Base-by-base conservation (phyloP, 495 filamentous ascomycete genomes). In the Xylaria curta region DNA sequence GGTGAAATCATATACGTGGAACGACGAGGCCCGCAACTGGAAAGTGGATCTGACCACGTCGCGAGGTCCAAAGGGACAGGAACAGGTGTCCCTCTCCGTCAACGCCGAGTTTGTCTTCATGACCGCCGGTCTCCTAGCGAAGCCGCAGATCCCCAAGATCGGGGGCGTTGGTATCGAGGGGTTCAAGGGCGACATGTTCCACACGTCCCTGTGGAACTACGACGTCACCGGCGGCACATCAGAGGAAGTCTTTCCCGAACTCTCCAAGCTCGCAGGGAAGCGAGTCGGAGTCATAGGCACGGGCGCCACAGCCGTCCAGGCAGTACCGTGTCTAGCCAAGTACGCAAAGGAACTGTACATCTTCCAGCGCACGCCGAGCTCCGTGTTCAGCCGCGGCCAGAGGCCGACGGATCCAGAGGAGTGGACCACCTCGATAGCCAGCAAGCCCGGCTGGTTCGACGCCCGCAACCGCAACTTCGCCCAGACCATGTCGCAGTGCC, bases 141-240 rank as follows among this genome's bases (percentile, higher is more conserved):
- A 75, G 40, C 85, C 87, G 2, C 85, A 89, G 36, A 70, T 86
- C 0, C 83, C 87, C 44, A 85, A 80, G 66, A 63, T 82, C 15
- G 74, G 69, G 0, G 79, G 76, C 10, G 73, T 82, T 12, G 87
- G 85, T 15, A 73, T 88, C 17, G 79, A 82, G 36, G 73, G 73
- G 2, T 89, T 84, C 72, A 61, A 81, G 33, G 87, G 87, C 12
- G 68, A 82, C 1, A 74, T 83, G 44, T 88, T 88, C 71, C 87
- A 89, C 73, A 86, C 87, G 0, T 79, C 84, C 1, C 81, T 85
- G 12, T 89, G 87, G 87, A 78, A 89, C 66, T 88, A 88, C 74
- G 71, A 71, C 1, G 71, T 79, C 68, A 89, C 88, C 0, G 89
- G 89, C 0, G 90, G 89, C 10, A 81, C 81, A 0, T 78, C 82